A percentile compares a stretch with the other conserved stretches of the same genome.
Conservation (phyloP, 2,329 filamentous ascomycete genomes). For the Cladosporium sp. region DNA sequence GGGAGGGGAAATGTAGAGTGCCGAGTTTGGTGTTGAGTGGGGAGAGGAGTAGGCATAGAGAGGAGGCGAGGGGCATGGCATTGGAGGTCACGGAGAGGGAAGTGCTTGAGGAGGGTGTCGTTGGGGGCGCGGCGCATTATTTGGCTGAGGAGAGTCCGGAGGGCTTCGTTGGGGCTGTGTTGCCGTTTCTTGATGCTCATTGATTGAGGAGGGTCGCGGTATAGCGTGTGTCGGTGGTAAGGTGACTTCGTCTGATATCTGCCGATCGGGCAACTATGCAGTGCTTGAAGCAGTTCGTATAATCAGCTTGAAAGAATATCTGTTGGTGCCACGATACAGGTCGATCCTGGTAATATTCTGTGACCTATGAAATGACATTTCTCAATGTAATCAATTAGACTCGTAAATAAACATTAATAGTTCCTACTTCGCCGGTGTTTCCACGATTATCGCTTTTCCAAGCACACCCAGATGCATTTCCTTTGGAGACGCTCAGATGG, state of each 20-base stretch:
- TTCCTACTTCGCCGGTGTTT: background rate
- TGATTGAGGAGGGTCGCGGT: background rate
- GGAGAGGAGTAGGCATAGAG: conserved; percentile 26
- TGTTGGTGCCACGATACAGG: background rate
- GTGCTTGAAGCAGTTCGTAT: too few species aligned
- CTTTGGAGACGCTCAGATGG: background rate
- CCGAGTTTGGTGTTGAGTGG: conserved; percentile 33
- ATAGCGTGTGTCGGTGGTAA: too few species aligned
- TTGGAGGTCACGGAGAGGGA: conserved; percentile 24
- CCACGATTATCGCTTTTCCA: background rate
- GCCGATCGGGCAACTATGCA: too few species aligned
- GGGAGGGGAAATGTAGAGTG: conserved; percentile 32
- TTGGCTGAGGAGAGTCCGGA: conserved; percentile 41
- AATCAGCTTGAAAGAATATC: background rate
- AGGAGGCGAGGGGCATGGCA: conserved; percentile 28
- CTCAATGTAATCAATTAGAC: background rate
- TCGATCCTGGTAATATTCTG: too few species aligned
- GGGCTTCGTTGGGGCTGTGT: conserved; percentile 34
- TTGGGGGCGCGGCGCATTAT: conserved; percentile 29
- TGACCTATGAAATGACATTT: background rate
- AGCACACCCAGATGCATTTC: background rate
- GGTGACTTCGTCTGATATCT: too few species aligned
- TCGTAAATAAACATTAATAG: background rate
- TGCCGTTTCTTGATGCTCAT: conserved; percentile 25
- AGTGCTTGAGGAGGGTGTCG: conserved; percentile 23